A percentile compares a stretch with the other conserved stretches of the same genome.
Evolutionary conservation across 495 filamentous ascomycete genomes (phyloP).

Genomic region (Tuber brumale): DNA sequence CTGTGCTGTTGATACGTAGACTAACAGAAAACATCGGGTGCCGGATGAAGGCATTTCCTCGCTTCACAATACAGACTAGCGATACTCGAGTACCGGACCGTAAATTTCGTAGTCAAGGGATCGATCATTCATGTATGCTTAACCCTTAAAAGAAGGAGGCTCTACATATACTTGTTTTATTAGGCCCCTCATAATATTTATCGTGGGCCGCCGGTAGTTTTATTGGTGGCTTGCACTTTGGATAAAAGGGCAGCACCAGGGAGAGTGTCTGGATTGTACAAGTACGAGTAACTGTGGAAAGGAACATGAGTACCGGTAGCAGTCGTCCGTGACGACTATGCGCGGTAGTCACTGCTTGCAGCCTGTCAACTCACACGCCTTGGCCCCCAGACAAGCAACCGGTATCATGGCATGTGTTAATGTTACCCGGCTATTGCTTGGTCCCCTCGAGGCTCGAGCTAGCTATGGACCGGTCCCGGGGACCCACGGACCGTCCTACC

Average conservation of each 20-base stretch:
- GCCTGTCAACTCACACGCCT: too few species aligned
- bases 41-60: background rate
- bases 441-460: too few species aligned
- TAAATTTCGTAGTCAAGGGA: background rate
- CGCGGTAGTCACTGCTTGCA: too few species aligned
- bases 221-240: background rate
- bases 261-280: too few species aligned
- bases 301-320: too few species aligned
- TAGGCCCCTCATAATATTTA: background rate
- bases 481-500: too few species aligned
- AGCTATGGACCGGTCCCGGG: too few species aligned
- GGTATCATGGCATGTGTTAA: background rate
- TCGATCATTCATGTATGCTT: background rate
- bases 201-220: background rate
- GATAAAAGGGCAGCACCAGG: background rate
- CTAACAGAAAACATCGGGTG: too few species aligned
- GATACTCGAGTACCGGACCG: background rate
- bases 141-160: background rate
- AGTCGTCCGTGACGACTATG: too few species aligned
- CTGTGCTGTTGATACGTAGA: background rate
- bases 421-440: background rate
- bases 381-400: too few species aligned
- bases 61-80: background rate
- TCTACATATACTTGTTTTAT: background rate
- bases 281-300: too few species aligned